Conservation (phyloP, 2,329 filamentous ascomycete genomes). For the Colletotrichum lini region DNA sequence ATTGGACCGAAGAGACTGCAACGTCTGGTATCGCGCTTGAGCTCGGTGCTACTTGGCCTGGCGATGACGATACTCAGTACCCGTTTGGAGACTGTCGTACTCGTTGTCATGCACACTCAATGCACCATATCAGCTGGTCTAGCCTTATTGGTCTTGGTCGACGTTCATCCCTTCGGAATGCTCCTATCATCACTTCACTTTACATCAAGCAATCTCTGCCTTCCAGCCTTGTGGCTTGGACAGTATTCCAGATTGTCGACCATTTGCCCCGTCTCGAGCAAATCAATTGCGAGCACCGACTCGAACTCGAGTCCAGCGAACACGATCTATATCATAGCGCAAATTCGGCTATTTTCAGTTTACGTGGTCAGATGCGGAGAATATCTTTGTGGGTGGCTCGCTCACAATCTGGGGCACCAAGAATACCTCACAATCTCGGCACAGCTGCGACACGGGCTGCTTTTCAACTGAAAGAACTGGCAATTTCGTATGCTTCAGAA, state of each 20-base stretch:
- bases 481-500: too few relatives aligned
- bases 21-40: neutral
- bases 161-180: neutral
- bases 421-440: too few relatives aligned
- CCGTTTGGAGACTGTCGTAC: neutral
- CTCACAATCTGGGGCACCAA: too few relatives aligned
- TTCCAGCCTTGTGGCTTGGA: neutral
- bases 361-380: too few relatives aligned
- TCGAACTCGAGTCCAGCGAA: too few relatives aligned
- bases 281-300: too few relatives aligned
- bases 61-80: neutral
- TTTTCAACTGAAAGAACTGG: too few relatives aligned
- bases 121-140: neutral
- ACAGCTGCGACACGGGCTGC: too few relatives aligned
- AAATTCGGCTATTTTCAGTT: too few relatives aligned
- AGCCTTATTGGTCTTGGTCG: too few relatives aligned
- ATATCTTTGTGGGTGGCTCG: too few relatives aligned
- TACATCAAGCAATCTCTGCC: constrained; percentile 3
- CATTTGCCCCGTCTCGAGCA: constrained; percentile 4
- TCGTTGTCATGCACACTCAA: neutral
- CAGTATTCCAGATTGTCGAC: neutral
- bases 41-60: neutral
- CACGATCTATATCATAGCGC: too few relatives aligned
- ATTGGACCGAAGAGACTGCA: neutral
- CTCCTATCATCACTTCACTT: constrained; percentile 11